Conservation (phyloP, 2,329 filamentous ascomycete genomes). For the Trichoderma atroviride region DNA sequence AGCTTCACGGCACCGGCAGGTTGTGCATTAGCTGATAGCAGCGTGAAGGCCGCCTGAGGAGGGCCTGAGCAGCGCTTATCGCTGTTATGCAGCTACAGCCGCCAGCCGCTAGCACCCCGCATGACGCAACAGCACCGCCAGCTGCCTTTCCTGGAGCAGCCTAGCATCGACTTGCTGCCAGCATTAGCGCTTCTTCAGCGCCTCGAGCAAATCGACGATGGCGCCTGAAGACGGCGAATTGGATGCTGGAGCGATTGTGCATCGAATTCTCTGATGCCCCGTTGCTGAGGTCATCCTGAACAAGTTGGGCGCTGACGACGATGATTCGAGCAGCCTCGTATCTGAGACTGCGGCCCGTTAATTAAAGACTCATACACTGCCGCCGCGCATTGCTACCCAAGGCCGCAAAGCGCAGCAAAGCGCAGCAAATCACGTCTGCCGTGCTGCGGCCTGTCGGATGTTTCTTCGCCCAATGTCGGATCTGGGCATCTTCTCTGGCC, state of each 20-base stretch:
- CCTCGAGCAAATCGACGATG: constrained; percentile 3
- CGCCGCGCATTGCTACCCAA: constrained; percentile 2
- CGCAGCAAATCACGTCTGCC: constrained; percentile 1
- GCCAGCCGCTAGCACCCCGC: constrained; percentile 21
- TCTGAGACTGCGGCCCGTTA: constrained; percentile 7
- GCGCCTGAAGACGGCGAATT: constrained; percentile 2
- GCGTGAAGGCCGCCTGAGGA: neutral
- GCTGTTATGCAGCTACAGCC: constrained; percentile 23
- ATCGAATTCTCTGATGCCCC: neutral
- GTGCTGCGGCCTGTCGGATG: constrained; percentile 9
- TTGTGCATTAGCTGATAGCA: constrained; percentile 27
- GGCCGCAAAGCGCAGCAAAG: constrained; percentile 15
- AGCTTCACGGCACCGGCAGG: constrained; percentile 10
- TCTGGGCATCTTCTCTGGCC: neutral
- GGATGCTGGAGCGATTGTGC: neutral
- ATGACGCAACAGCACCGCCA: constrained; percentile 22
- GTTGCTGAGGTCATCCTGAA: neutral
- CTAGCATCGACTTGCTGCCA: constrained; percentile 7
- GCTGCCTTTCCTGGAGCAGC: constrained; percentile 14
- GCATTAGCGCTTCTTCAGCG: constrained; percentile 16
- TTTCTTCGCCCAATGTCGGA: constrained; percentile 1
- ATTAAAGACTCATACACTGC: constrained; percentile 1
- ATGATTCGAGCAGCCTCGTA: neutral
- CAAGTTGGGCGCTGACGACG: constrained; percentile 8
- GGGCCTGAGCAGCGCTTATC: neutral